Conservation (phyloP, 768 basidiomycete species). For the Sistotremastrum suecicum region DNA sequence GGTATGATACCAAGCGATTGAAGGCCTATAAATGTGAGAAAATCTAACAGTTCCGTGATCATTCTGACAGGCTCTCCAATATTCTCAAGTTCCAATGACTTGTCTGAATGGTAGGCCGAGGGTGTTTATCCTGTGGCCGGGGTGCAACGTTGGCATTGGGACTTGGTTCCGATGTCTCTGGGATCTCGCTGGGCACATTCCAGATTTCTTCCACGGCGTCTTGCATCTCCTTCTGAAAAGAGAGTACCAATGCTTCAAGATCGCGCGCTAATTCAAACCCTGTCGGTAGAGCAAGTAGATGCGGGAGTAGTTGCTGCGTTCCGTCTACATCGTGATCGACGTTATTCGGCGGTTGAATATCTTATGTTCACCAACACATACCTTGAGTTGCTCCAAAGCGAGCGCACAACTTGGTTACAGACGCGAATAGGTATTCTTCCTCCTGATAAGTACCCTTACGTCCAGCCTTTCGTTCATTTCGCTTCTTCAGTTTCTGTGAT, state of each 20-base stretch:
- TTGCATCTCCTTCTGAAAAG: conserved; percentile 43
- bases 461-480: conserved; percentile 81
- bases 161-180: no score
- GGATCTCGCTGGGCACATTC: conserved; percentile 14
- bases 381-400: conserved; percentile 51
- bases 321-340: conserved; percentile 38
- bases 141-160: no score
- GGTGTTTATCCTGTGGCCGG: no score
- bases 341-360: conserved; percentile 1
- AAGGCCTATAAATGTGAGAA: no score
- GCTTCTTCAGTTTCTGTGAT: conserved; percentile 71
- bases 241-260: conserved; percentile 45
- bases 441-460: conserved; percentile 92
- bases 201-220: conserved; percentile 54
- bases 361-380: conserved; percentile 17
- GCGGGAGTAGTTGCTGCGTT: conserved; percentile 51
- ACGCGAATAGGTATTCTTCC: conserved; percentile 84
- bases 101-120: no score
- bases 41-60: no score
- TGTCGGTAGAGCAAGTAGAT: conserved; percentile 54
- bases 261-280: conserved; percentile 54
- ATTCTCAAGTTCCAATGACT: no score
- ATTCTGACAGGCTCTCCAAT: no score
- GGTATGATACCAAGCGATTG: no score
- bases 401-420: conserved; percentile 59